Evolutionary conservation across 192 early-diverging fungal species (phyloP).

Genomic region (Backusella mclennaniae): DNA sequence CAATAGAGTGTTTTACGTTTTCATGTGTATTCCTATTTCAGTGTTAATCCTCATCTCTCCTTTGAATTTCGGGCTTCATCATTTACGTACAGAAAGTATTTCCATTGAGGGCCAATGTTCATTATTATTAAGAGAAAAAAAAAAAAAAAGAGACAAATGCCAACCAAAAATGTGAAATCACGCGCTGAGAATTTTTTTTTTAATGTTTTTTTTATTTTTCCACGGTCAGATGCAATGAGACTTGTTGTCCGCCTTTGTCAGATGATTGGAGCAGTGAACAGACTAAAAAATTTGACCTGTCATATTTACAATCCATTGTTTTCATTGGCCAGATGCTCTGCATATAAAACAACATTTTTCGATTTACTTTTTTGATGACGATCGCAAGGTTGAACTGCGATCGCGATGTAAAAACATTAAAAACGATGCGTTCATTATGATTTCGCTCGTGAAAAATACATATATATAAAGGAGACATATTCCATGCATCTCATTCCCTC

Average conservation of each 20-base stretch:
- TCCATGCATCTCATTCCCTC: too few species aligned
- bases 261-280: neutral
- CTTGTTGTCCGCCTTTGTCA: neutral
- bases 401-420: neutral
- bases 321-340: neutral
- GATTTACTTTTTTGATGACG: neutral
- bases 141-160: neutral
- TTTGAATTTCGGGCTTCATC: neutral
- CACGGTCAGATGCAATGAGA: neutral
- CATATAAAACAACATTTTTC: neutral
- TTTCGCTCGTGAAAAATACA: too few species aligned
- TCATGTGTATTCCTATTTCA: conserved; percentile 36
- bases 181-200: neutral
- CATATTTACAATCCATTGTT: neutral
- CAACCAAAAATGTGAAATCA: neutral
- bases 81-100: neutral
- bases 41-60: neutral
- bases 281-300: neutral
- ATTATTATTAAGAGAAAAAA: neutral
- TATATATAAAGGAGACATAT: neutral
- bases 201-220: neutral
- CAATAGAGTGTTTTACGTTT: conserved; percentile 73
- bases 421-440: neutral
- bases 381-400: neutral
- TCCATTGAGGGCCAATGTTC: neutral